Evolutionary conservation across 345 rosid species (phyloP).

Genomic region (Orychophragmus violaceus): DNA sequence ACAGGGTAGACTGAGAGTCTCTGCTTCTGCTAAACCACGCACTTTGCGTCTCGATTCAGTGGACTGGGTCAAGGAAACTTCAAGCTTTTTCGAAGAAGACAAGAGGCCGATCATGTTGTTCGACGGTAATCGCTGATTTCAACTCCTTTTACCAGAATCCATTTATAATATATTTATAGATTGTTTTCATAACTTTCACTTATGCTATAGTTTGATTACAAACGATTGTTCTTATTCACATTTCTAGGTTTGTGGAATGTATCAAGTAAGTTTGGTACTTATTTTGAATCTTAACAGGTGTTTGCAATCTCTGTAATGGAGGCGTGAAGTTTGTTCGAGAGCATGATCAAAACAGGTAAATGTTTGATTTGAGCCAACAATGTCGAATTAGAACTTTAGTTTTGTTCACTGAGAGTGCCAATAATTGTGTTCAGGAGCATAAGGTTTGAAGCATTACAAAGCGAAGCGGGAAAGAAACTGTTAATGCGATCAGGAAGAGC

Average conservation of each 20-base stretch:
- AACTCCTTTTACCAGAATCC: too few species aligned
- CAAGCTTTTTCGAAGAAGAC: conserved; percentile 63
- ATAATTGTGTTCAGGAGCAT: too few species aligned
- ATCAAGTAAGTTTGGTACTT: too few species aligned
- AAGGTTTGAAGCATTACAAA: too few species aligned
- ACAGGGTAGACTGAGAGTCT: conserved; percentile 22
- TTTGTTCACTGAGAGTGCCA: not conserved
- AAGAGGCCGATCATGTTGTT: conserved; percentile 83
- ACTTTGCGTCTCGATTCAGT: conserved; percentile 28
- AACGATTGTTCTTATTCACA: too few species aligned
- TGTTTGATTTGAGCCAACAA: not conserved
- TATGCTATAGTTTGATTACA: not conserved
- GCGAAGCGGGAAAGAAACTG: conserved; percentile 72
- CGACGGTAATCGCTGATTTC: conserved; percentile 57
- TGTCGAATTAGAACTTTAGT: not conserved
- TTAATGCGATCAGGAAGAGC: conserved; percentile 84
- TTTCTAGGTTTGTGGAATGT: too few species aligned
- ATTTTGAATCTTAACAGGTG: too few species aligned
- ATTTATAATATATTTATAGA: too few species aligned
- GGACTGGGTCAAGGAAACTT: conserved; percentile 54
- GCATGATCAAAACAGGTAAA: conserved; percentile 62
- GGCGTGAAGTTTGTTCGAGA: conserved; percentile 75
- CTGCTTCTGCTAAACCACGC: conserved; percentile 36
- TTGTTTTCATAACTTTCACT: too few species aligned
- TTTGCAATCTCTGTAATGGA: too few species aligned